Conservation (phyloP, 75 land plant genomes). For the Pinus tabuliformis region DNA sequence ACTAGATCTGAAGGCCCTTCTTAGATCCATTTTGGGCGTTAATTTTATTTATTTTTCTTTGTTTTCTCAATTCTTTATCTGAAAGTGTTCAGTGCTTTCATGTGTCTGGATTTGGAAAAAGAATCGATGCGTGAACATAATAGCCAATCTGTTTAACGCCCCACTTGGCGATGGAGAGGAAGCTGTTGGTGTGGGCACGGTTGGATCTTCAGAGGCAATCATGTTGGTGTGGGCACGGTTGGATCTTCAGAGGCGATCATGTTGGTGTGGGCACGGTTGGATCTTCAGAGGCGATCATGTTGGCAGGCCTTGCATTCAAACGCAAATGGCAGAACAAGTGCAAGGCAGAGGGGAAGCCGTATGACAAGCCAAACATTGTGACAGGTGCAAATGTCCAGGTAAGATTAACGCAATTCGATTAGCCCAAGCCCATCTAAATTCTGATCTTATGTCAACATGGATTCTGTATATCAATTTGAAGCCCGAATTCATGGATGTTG, state of each 20-base stretch:
- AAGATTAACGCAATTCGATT: not conserved
- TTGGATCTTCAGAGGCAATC: too few species aligned
- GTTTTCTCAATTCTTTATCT: too few species aligned
- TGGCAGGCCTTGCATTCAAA: slow-evolving; percentile 64
- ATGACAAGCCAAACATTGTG: slow-evolving; percentile 63
- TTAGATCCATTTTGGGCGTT: not conserved
- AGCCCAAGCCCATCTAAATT: too few species aligned
- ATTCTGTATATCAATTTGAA: too few species aligned
- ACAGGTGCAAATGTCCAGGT: slow-evolving; percentile 68
- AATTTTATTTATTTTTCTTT: too few species aligned
- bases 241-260: too few species aligned
- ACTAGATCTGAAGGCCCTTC: not conserved
- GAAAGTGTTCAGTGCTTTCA: too few species aligned
- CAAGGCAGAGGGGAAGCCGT: slow-evolving; percentile 51
- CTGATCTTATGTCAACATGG: too few species aligned
- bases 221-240: too few species aligned
- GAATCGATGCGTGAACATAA: slow-evolving; percentile 75
- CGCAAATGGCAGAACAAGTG: slow-evolving; percentile 63
- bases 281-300: slow-evolving; percentile 67
- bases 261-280: too few species aligned
- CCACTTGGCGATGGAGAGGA: slow-evolving; percentile 37
- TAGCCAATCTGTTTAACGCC: slow-evolving; percentile 59
- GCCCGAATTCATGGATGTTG: too few species aligned
- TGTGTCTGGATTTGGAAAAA: slow-evolving; percentile 1
- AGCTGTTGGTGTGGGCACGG: too few species aligned